phyloP scores from a whole-genome alignment of 345 rosid species.

The Salix caprea region DNA sequence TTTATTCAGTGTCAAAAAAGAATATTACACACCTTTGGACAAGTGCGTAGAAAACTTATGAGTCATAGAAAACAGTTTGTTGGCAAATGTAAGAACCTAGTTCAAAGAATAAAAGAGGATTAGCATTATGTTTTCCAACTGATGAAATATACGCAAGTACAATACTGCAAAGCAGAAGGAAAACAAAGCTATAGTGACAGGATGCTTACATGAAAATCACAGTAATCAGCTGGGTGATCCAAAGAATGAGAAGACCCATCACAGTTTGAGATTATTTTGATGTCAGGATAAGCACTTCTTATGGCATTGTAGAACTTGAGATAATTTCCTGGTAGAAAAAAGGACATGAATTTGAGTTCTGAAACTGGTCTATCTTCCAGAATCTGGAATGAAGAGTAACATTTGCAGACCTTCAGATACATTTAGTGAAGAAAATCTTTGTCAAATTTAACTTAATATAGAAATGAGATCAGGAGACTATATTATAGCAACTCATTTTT shows the following conservation, averaged over 20 bases:
- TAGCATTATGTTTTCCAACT: too few relatives aligned
- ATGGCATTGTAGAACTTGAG: constrained; percentile 77
- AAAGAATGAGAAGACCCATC: constrained; percentile 73
- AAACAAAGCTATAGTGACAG: too few relatives aligned
- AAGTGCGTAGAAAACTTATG: too few relatives aligned
- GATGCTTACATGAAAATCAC: too few relatives aligned
- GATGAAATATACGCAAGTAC: too few relatives aligned
- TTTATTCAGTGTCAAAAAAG: too few relatives aligned
- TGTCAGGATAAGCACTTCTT: constrained; percentile 73
- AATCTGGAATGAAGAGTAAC: not conserved
- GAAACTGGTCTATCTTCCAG: not conserved
- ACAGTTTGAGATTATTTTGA: constrained; percentile 81
- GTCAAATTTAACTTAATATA: not conserved
- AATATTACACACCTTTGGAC: too few relatives aligned
- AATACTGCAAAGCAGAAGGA: too few relatives aligned
- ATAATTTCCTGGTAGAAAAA: constrained; percentile 70
- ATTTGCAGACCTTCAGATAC: not conserved
- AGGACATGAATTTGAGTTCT: constrained; percentile 1
- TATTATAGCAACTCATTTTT: not conserved
- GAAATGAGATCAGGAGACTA: not conserved
- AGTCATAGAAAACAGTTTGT: too few relatives aligned
- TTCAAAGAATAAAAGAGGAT: too few relatives aligned
- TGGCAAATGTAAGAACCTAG: too few relatives aligned
- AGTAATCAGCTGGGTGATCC: too few relatives aligned
- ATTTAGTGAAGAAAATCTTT: not conserved